Evolutionary conservation across 2,329 filamentous ascomycete genomes (phyloP).

Genomic region (Aspergillus novoparasiticus): DNA sequence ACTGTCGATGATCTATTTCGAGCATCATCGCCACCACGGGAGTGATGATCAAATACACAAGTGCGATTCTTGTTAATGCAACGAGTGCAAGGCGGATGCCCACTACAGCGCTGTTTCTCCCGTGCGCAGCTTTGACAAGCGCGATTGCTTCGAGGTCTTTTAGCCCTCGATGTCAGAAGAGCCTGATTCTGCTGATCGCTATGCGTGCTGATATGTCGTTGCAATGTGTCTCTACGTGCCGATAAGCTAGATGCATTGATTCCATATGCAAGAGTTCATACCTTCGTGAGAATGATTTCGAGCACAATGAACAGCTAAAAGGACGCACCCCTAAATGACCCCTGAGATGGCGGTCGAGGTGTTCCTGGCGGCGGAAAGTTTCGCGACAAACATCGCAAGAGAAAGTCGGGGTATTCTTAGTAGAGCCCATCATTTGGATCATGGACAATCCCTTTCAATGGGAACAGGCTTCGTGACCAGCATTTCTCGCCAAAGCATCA

Average conservation of each 20-base stretch:
- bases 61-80: background rate
- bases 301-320: background rate
- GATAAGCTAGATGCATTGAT: background rate
- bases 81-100: background rate
- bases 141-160: background rate
- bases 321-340: background rate
- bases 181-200: background rate
- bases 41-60: background rate
- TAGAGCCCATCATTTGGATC: background rate
- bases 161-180: background rate
- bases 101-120: background rate
- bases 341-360: background rate
- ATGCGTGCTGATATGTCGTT: background rate
- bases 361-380: conserved; percentile 5
- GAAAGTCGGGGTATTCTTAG: background rate
- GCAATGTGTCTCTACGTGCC: background rate
- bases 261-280: background rate
- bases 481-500: background rate
- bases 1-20: background rate
- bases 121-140: background rate
- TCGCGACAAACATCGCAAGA: background rate
- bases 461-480: background rate
- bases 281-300: background rate
- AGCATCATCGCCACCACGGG: background rate
- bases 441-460: background rate